Evolutionary conservation across 441 rosid genomes (phyloP), one percentile per base, ranked within the genome.

Genomic region (Jatropha multifida): DNA sequence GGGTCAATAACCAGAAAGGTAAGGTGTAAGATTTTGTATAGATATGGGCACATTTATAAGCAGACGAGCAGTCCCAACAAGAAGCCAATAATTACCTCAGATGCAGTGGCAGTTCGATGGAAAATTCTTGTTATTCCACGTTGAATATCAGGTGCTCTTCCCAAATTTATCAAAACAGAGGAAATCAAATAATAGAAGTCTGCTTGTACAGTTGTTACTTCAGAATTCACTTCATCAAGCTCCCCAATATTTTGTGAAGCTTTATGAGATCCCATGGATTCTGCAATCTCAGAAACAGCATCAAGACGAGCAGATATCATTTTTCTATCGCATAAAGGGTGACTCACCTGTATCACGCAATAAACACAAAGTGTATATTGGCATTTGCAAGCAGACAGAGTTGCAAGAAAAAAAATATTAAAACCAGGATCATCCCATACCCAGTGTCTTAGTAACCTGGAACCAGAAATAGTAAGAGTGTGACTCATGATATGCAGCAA

Each of bases 41-140:
- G 20, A 58, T 27, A 59, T 27, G 40, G 18, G 44, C 56, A 7
- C 15, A 32, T 51, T 7, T 62, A 20, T 18, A 2, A 44, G 7
- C 32, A 32, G 32, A 32, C 10, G 48, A 70, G n/a, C 42, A 69
- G 66, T 52, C 66, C 61, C 38, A 9, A 55, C 58, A 44, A 62
- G n/a, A 49, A 67, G 63, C 41, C 56, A 61, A 49, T 26, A 72
- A 63, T 76, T 81, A 94, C 99, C 97, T 95, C 98, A 79, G 90
- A 73, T 69, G 96, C 88, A 80, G 91, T 83, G 76, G 97, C 94
- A 82, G 98, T 95, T 52, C 86, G 90, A 85, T 92, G 97, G 83
- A 93, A 95, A 73, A 95, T 93, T 85, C 98, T 90, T 72, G 97
- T 89, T 84, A 92, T 88, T 82, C 99, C 99, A 73, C 98, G 98